Evolutionary conservation across 345 rosid species (phyloP).

Genomic region (Iberis pinnata): DNA sequence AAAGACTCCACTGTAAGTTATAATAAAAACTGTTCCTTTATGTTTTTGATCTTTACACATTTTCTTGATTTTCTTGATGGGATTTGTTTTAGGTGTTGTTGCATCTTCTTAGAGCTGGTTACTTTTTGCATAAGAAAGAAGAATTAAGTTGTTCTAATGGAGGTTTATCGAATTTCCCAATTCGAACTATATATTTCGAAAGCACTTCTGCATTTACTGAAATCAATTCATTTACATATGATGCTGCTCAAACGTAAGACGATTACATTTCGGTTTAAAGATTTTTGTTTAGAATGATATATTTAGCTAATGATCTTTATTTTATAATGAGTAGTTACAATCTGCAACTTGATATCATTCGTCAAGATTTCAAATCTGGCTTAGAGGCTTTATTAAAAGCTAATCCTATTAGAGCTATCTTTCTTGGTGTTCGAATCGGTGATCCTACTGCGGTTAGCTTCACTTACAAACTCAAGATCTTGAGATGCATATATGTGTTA

Average conservation of each 20-base stretch:
- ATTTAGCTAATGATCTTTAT: slow-evolving; percentile 19
- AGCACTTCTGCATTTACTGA: slow-evolving; percentile 79
- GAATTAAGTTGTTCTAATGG: slow-evolving; percentile 57
- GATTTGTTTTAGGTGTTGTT: slow-evolving; percentile 66
- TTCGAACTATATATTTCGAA: slow-evolving; percentile 89
- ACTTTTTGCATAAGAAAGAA: slow-evolving; percentile 54
- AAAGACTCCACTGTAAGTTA: slow-evolving; percentile 94
- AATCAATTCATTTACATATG: slow-evolving; percentile 84
- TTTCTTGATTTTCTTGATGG: slow-evolving; percentile 15
- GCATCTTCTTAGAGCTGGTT: slow-evolving; percentile 93
- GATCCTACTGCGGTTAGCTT: slow-evolving; percentile 96
- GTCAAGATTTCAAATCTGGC: slow-evolving; percentile 88
- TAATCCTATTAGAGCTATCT: slow-evolving; percentile 86
- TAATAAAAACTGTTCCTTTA: too few relatives aligned
- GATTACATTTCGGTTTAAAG: not conserved
- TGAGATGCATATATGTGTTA: not conserved
- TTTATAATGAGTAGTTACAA: slow-evolving; percentile 52
- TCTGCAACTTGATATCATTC: slow-evolving; percentile 69
- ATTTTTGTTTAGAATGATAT: slow-evolving; percentile 1
- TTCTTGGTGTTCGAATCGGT: slow-evolving; percentile 97
- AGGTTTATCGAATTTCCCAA: slow-evolving; percentile 52
- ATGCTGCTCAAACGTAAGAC: slow-evolving; percentile 63
- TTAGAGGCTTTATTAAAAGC: slow-evolving; percentile 74
- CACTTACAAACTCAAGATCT: slow-evolving; percentile 7
- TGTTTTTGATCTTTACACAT: not conserved